Evolutionary conservation across 768 basidiomycete species (phyloP), one percentile per base, ranked within the genome.

Genomic region (Calocera cornea): DNA sequence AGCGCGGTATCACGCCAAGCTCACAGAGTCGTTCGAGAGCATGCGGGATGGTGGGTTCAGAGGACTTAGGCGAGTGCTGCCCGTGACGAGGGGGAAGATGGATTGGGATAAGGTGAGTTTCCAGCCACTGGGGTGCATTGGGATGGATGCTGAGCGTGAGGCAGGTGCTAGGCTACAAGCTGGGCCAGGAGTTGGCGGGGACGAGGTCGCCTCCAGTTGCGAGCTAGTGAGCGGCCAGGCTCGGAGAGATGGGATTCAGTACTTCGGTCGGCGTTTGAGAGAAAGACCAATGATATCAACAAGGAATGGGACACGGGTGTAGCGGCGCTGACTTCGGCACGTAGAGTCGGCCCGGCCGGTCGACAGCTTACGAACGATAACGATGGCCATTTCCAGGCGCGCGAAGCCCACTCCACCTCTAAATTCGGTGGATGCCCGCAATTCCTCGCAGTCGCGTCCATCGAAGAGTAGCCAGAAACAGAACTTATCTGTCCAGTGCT

Each of bases 31-130:
- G 17, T 97, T 97, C 74, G 86, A 87, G 44, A 87, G 90, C 71
- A 88, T 99, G 85, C 85, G 89, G 41, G 95, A 97, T 73, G 93
- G 92, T 78, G 89, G 90, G 0, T 98, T 97, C 83, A 92, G 91
- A 76, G 86, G 88, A 5, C 80, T 99, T 64, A 82, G 97, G 71
- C 83, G 97, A 40, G 93, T 94, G 1, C 77, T 99, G 67, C 97
- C 95, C 0, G 80, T 97, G 73, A 97, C 94, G 14, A 83, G 92
- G 71, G 90, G 92, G 74, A 97, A 97, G 77, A 76, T 98, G 40
- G 94, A 98, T 68, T 99, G 97, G 95, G 93, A 95, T 70, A 92
- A 87, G 82, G 92, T 90, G 67, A 12, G 79, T 49, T 12, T 19
- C 54, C 36, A 63, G 2, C n/a, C 29, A 10, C 63, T n/a, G 1